Base-by-base conservation (phyloP, 768 basidiomycete genomes). In the Pleurotus cornucopiae region DNA sequence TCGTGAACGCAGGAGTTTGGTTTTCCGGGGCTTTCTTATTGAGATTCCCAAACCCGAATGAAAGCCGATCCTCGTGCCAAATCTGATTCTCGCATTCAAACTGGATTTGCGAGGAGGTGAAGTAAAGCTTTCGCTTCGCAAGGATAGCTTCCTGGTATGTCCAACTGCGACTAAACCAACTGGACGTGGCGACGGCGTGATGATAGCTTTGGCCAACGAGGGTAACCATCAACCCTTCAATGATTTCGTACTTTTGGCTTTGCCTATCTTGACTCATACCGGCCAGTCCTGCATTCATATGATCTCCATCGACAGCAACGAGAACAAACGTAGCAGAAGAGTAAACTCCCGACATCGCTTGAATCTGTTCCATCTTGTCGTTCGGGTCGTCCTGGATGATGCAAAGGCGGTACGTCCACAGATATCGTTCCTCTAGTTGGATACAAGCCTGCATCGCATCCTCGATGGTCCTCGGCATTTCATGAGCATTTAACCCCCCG, bases 391-490 rank as follows among this genome's bases (percentile, higher is more conserved):
- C 51, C n/a, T 52, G 51, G n/a, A 52, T 52, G 34, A 52, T 52
- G 38, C 51, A 52, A 12, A 52, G 21, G n/a, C 51, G 38, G 25
- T 52, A 39, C 0, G 51, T 23, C 51, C 39, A 52, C 14, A 49
- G 20, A 40, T 52, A 52, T 25, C 38, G 13, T 34, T 52, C 49
- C 21, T 37, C 34, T 41, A 52, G 26, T 21, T 5, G n/a, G n/a
- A 5, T 11, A 20, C 39, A 52, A 4, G n/a, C 51, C 7, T 4
- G 34, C 51, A 52, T 52, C 14, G 49, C 34, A 23, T 52, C 49
- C 21, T 52, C 49, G 21, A 52, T 52, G 20, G 49, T 52, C 21
- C 40, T 52, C n/a, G 49, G 49, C 49, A 52, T 52, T 20, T 21
- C 2, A 9, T 5, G 14, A 40, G 39, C 14, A 40, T 13, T 11